Percentiles rank a stretch among this genome's conserved stretches.
phyloP scores from a whole-genome alignment of 345 rosid genomes.

The Lepidium aucheri region DNA sequence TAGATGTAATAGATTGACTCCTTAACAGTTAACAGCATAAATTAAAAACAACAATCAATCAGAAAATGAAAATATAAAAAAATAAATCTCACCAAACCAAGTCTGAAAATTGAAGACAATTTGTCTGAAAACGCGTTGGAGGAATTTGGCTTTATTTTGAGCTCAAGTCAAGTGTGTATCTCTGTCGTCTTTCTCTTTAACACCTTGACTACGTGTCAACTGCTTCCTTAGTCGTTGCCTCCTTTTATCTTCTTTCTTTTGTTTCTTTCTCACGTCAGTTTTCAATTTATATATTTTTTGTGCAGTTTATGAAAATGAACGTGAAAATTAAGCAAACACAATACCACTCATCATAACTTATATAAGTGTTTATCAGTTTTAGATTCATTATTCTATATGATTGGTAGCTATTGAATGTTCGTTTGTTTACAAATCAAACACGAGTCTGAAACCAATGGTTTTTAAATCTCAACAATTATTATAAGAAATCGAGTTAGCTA shows the following conservation, averaged over 20 bases:
- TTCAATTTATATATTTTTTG: too few species aligned
- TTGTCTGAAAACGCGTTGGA: slow-evolving; percentile 20
- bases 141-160: neutral
- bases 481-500: too few species aligned
- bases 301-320: neutral
- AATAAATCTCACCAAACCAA: neutral
- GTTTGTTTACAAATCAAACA: neutral
- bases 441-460: neutral
- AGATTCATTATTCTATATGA: neutral
- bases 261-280: neutral
- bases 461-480: neutral
- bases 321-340: neutral
- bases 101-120: slow-evolving; percentile 6
- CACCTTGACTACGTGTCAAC: slow-evolving; percentile 20
- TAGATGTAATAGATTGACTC: neutral
- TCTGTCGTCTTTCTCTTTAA: slow-evolving; percentile 18
- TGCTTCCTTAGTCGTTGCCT: neutral
- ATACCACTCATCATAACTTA: neutral
- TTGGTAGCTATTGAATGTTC: neutral
- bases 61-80: neutral
- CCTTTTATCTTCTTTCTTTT: neutral
- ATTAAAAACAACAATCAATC: neutral
- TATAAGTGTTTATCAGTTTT: neutral
- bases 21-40: too few species aligned
- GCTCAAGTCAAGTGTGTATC: neutral